A percentile compares a stretch with the other conserved stretches of the same genome.
Evolutionary conservation across 805 yeast genomes (phyloP).

Genomic region (Candida hungchunana): DNA sequence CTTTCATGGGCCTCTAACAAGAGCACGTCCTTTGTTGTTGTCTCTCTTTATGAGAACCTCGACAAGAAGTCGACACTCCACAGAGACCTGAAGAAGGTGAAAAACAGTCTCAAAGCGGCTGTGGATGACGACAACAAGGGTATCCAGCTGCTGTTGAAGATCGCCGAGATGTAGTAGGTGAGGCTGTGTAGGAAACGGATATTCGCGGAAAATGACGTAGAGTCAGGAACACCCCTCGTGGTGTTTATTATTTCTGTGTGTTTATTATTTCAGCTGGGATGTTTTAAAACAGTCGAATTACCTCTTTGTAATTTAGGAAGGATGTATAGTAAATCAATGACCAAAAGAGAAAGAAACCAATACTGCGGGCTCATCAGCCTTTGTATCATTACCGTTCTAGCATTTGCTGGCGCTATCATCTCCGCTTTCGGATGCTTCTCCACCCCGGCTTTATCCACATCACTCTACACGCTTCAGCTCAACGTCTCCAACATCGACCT

Average conservation of each 20-base stretch:
- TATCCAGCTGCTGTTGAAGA: slow-evolving; percentile 45
- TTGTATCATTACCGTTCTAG: not conserved
- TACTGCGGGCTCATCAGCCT: too few species aligned
- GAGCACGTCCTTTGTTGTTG: slow-evolving; percentile 75
- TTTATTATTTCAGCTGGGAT: not conserved
- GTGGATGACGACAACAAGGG: slow-evolving; percentile 56
- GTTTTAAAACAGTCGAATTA: not conserved
- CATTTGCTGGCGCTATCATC: slow-evolving; percentile 1
- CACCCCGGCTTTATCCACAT: slow-evolving; percentile 1
- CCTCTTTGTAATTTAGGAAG: too few species aligned
- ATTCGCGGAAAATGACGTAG: too few species aligned
- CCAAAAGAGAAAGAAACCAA: too few species aligned
- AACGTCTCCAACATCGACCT: slow-evolving; percentile 3
- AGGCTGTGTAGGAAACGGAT: too few species aligned
- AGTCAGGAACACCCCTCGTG: too few species aligned
- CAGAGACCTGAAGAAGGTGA: slow-evolving; percentile 48
- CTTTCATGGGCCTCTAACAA: slow-evolving; percentile 65
- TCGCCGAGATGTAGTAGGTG: slow-evolving; percentile 24
- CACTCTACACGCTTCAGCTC: slow-evolving; percentile 3
- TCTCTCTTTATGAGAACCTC: slow-evolving; percentile 70
- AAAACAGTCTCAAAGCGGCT: slow-evolving; percentile 40
- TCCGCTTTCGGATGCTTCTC: slow-evolving; percentile 2
- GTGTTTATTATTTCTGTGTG: not conserved
- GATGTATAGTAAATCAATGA: not conserved
- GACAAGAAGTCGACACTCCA: slow-evolving; percentile 44